These are phyloP conservation scores for Glutinoglossum americanum DNA, from an alignment of 495 filamentous ascomycete species.

Conservation along the genomic window DNA sequence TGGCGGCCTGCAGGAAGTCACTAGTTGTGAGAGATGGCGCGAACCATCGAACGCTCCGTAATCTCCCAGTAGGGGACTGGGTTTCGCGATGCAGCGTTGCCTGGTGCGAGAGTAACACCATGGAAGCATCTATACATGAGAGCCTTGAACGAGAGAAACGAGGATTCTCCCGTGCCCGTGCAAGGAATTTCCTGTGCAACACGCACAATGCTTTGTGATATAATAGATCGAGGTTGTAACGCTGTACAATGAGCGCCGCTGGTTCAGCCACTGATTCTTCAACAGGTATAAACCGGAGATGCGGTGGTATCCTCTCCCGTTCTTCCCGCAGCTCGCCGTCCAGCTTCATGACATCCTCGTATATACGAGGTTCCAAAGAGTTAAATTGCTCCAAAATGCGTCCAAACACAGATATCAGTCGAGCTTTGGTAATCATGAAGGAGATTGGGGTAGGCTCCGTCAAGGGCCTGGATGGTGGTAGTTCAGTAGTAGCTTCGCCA, in stretches of 20 bases:
- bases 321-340: slow-evolving; percentile 53
- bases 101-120: slow-evolving; percentile 55
- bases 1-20: slow-evolving; percentile 73
- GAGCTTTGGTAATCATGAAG: slow-evolving; percentile 69
- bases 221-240: slow-evolving; percentile 58
- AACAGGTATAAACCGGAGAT: slow-evolving; percentile 46
- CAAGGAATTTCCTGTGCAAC: slow-evolving; percentile 67
- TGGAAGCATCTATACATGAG: slow-evolving; percentile 58
- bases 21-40: slow-evolving; percentile 56
- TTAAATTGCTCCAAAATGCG: slow-evolving; percentile 32
- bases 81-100: slow-evolving; percentile 49
- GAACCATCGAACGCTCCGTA: slow-evolving; percentile 52
- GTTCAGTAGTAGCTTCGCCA: slow-evolving; percentile 46
- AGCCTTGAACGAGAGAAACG: slow-evolving; percentile 63
- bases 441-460: slow-evolving; percentile 68
- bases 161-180: slow-evolving; percentile 42
- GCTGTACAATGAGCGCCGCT: slow-evolving; percentile 56
- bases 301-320: slow-evolving; percentile 40
- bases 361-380: slow-evolving; percentile 29
- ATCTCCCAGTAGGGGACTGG: slow-evolving; percentile 39
- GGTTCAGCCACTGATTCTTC: slow-evolving; percentile 56
- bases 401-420: slow-evolving; percentile 38
- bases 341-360: slow-evolving; percentile 61
- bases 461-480: slow-evolving; percentile 53
- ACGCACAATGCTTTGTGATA: slow-evolving; percentile 68